Evolutionary conservation across 352 stramenopile species (phyloP).

Genomic region (Thraustochytrium sp.): DNA sequence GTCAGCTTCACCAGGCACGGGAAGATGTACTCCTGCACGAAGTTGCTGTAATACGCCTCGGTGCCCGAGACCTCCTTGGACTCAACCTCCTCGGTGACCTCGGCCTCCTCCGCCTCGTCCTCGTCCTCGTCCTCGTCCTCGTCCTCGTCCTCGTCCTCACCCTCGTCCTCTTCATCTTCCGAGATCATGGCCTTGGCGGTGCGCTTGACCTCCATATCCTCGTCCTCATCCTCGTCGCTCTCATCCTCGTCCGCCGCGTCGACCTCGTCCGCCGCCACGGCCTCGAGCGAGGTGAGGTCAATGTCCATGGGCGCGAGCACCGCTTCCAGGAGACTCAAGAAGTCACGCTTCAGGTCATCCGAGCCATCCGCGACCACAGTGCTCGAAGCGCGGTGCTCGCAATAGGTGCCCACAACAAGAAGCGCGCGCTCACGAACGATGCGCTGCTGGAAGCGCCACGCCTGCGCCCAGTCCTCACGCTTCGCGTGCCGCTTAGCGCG

Average conservation of each 20-base stretch:
- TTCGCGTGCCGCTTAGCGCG: constrained; percentile 12
- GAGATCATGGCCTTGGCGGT: not conserved
- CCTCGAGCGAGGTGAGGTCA: not conserved
- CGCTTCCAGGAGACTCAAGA: not conserved
- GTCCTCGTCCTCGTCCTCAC: not conserved
- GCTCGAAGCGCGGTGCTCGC: not conserved
- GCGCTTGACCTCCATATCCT: not conserved
- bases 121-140: not conserved
- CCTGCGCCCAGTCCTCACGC: not conserved
- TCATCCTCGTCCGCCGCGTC: not conserved
- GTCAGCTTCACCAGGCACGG: constrained; percentile 21
- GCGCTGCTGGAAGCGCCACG: constrained; percentile 25
- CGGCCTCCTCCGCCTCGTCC: not conserved
- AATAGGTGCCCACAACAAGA: not conserved
- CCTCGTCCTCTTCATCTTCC: not conserved
- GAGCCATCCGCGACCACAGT: not conserved
- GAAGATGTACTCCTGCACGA: not conserved
- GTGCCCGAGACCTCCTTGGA: not conserved
- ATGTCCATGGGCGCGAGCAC: constrained; percentile 4
- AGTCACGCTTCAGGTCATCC: not conserved
- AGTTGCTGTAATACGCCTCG: not conserved
- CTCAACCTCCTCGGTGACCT: not conserved
- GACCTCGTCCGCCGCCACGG: not conserved
- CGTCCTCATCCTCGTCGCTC: not conserved
- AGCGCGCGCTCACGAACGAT: constrained; percentile 6